A percentile compares a stretch with the other conserved stretches of the same genome.
These are phyloP conservation scores for Lecanicillium sp. DNA, from an alignment of 2,329 filamentous ascomycete genomes.

Conservation along the genomic window DNA sequence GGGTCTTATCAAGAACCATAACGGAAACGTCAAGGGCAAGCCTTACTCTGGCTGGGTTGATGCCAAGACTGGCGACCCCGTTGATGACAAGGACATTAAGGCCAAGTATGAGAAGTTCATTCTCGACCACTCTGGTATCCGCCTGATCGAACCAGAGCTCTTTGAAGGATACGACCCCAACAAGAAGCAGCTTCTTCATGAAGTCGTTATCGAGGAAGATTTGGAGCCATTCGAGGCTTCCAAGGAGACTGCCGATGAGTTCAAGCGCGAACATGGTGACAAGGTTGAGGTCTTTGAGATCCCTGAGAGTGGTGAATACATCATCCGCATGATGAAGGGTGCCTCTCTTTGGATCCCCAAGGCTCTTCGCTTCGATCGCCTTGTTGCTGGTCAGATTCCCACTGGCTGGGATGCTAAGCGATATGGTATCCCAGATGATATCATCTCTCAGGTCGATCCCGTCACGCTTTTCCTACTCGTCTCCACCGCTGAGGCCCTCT, in stretches of 20 bases:
- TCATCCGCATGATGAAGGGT: constrained; percentile 90
- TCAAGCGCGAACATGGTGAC: constrained; percentile 93
- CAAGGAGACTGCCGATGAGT: constrained; percentile 95
- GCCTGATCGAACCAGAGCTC: constrained; percentile 92
- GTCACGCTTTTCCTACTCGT: constrained; percentile 94
- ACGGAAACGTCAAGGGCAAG: constrained; percentile 90
- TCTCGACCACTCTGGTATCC: constrained; percentile 92
- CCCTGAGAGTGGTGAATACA: constrained; percentile 86
- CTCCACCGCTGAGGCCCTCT: constrained; percentile 82
- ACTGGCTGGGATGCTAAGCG: constrained; percentile 95
- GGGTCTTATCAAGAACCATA: constrained; percentile 98
- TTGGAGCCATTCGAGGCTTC: constrained; percentile 95
- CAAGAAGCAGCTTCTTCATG: constrained; percentile 96
- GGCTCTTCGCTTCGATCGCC: constrained; percentile 91
- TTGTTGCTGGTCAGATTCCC: constrained; percentile 93
- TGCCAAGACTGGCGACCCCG: constrained; percentile 84
- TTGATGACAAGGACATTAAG: constrained; percentile 98
- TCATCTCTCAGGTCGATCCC: constrained; percentile 94
- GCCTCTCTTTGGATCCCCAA: constrained; percentile 94
- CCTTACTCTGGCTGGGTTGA: constrained; percentile 97
- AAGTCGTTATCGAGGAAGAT: constrained; percentile 95
- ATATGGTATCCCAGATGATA: constrained; percentile 95
- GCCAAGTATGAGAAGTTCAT: constrained; percentile 95
- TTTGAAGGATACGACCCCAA: constrained; percentile 97
- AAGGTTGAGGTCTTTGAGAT: constrained; percentile 98